Evolutionary conservation across 2,329 filamentous ascomycete genomes (phyloP).

Genomic region (Fusarium temperatum): DNA sequence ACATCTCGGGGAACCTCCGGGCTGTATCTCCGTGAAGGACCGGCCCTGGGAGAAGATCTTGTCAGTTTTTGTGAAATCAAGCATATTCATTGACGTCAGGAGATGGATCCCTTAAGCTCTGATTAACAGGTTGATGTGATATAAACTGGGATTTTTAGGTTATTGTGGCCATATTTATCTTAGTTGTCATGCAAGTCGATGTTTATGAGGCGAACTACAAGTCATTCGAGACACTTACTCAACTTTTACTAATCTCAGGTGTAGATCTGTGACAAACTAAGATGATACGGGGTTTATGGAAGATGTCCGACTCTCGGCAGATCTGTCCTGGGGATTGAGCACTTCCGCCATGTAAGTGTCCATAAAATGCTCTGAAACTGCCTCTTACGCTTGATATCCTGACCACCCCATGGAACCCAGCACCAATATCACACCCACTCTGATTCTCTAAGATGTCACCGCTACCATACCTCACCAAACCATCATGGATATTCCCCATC

Average conservation of each 20-base stretch:
- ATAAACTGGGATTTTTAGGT: rapidly evolving
- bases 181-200: not conserved
- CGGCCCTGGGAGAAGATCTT: not conserved
- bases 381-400: not conserved
- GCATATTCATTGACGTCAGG: not conserved
- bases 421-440: rapidly evolving
- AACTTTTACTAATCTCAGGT: not conserved
- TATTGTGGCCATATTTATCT: not conserved
- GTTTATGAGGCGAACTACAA: not conserved
- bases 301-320: not conserved
- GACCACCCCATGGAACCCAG: rapidly evolving
- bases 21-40: too few species aligned
- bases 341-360: not conserved
- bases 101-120: too few species aligned
- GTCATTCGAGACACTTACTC: not conserved
- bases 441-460: not conserved
- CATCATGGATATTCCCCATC: not conserved
- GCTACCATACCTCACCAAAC: not conserved
- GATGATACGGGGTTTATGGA: rapidly evolving
- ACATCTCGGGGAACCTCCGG: not conserved
- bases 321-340: rapidly evolving
- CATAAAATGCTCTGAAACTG: not conserved
- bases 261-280: rapidly evolving
- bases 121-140: not conserved
- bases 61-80: not conserved